phyloP scores from a whole-genome alignment of 2,329 filamentous ascomycete genomes.

The Xylariaceae sp. region DNA sequence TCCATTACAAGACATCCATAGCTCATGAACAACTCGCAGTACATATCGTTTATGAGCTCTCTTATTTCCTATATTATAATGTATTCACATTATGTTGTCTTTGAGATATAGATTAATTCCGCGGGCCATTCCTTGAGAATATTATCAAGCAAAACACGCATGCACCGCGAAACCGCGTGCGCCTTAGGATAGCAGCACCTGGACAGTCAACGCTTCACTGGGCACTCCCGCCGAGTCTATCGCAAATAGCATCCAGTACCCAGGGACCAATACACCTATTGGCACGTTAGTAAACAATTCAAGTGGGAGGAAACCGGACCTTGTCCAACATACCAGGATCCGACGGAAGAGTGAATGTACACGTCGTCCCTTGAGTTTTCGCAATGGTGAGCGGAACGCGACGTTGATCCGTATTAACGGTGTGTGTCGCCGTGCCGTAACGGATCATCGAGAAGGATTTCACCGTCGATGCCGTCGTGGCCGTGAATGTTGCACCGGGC shows the following conservation, averaged over 20 bases:
- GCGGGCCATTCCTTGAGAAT: no score
- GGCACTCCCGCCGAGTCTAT: slow-evolving; percentile 40
- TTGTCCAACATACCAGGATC: no score
- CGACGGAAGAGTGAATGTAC: slow-evolving; percentile 36
- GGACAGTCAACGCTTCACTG: slow-evolving; percentile 38
- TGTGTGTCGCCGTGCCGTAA: slow-evolving; percentile 44
- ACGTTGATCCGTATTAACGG: slow-evolving; percentile 51
- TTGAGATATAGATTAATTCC: no score
- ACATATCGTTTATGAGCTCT: no score
- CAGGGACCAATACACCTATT: slow-evolving; percentile 43
- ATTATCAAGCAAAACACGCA: no score
- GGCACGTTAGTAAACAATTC: no score
- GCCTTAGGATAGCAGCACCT: slow-evolving; percentile 18
- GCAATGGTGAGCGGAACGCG: slow-evolving; percentile 37
- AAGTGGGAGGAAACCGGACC: no score
- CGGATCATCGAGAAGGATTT: slow-evolving; percentile 40
- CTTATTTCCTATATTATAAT: no score
- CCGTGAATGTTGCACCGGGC: slow-evolving; percentile 33
- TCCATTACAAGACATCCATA: no score
- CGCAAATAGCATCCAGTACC: slow-evolving; percentile 47
- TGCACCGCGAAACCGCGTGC: no score
- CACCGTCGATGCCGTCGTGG: slow-evolving; percentile 27
- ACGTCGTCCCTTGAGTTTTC: slow-evolving; percentile 24
- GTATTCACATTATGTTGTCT: no score
- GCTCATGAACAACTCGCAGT: no score